These are phyloP conservation scores for Biscogniauxia mediterranea DNA, from an alignment of 2,329 filamentous ascomycete species.

Conservation along the genomic window DNA sequence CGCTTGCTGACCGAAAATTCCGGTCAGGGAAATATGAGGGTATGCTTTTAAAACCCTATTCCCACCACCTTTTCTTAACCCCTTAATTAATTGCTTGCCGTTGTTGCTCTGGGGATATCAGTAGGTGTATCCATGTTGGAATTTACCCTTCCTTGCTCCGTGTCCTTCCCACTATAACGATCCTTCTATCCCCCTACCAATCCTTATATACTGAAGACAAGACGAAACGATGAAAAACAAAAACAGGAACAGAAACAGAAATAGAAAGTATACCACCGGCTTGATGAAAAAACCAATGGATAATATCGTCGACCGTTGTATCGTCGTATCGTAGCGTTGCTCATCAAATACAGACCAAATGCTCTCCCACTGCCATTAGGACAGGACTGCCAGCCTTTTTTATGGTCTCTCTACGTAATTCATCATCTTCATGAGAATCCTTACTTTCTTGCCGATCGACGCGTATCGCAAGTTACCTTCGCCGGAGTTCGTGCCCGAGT, in stretches of 20 bases:
- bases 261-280: not conserved
- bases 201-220: not conserved
- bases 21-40: too few species aligned
- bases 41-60: too few species aligned
- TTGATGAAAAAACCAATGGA: not conserved
- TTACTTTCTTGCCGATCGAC: not conserved
- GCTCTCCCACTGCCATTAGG: not conserved
- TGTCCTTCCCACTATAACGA: not conserved
- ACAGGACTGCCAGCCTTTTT: not conserved
- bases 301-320: not conserved
- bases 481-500: not conserved
- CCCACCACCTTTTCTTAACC: too few species aligned
- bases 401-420: not conserved
- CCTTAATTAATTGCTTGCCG: too few species aligned
- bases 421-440: not conserved
- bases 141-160: not conserved
- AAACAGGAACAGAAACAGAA: not conserved
- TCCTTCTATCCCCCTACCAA: not conserved
- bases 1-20: too few species aligned
- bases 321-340: not conserved
- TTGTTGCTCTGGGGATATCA: too few species aligned
- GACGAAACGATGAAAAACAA: too few species aligned
- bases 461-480: not conserved
- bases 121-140: not conserved
- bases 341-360: not conserved